Evolutionary conservation across 2,329 filamentous ascomycete species (phyloP).

Genomic region (Trichoderma cornu-damae): DNA sequence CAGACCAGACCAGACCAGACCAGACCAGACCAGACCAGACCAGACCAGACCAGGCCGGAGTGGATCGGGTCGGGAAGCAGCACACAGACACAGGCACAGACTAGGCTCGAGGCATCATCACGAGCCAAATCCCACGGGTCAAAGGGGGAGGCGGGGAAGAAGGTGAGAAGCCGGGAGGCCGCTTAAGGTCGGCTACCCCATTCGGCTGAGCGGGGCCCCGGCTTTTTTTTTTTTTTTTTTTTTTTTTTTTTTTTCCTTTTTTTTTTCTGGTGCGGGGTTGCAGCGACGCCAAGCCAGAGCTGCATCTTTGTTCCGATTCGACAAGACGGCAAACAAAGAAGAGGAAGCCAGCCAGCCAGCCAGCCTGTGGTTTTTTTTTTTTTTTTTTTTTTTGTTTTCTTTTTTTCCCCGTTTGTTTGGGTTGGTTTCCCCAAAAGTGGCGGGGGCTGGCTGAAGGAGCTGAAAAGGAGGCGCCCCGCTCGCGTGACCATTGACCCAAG

Average conservation of each 20-base stretch:
- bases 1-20: not conserved
- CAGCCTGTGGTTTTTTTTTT: no score
- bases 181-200: slow-evolving; percentile 18
- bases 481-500: slow-evolving; percentile 17
- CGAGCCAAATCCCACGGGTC: not conserved
- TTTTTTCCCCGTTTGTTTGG: no score
- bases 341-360: no score
- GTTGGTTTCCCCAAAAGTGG: no score
- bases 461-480: slow-evolving; percentile 14
- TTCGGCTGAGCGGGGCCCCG: slow-evolving; percentile 13
- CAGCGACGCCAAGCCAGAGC: slow-evolving; percentile 7
- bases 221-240: not conserved
- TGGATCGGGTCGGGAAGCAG: slow-evolving; percentile 15
- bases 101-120: not conserved
- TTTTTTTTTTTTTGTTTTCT: not conserved
- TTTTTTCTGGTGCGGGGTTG: not conserved
- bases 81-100: not conserved
- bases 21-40: slow-evolving; percentile 11
- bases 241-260: not conserved
- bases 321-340: not conserved
- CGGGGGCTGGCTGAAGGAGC: not conserved
- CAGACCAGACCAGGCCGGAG: slow-evolving; percentile 11
- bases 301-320: slow-evolving; percentile 16
- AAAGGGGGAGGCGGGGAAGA: not conserved
- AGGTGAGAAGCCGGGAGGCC: slow-evolving; percentile 6